Percentiles rank a stretch among this genome's conserved stretches.
Conservation (phyloP, 768 basidiomycete genomes). For the Phaeotremella skinneri region DNA sequence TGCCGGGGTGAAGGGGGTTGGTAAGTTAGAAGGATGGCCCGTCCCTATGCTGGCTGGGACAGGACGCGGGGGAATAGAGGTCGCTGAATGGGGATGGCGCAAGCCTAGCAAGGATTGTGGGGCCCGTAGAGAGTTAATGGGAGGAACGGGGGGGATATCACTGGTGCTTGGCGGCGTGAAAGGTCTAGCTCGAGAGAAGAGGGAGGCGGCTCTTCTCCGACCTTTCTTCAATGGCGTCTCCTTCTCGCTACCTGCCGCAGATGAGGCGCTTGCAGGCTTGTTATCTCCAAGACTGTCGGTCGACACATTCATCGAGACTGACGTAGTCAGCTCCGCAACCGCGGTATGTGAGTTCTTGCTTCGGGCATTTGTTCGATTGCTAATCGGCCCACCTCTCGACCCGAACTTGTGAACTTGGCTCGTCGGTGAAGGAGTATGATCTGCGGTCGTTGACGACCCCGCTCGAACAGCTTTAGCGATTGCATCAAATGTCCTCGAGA, state of each 20-base stretch:
- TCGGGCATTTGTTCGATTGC: conserved; percentile 4
- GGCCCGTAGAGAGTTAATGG: not conserved
- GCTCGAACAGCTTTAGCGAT: conserved; percentile 18
- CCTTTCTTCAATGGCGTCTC: conserved; percentile 15
- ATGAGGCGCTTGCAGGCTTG: not conserved
- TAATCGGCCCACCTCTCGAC: conserved; percentile 9
- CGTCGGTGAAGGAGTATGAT: not conserved
- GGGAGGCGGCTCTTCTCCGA: conserved; percentile 16
- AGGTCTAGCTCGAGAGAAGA: conserved; percentile 26
- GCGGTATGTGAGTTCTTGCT: not conserved
- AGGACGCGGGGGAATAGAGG: too few species aligned
- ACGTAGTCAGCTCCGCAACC: not conserved
- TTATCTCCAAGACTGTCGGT: not conserved
- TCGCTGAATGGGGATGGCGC: not conserved
- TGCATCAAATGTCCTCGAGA: conserved; percentile 12
- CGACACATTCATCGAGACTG: not conserved
- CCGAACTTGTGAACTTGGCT: conserved; percentile 16
- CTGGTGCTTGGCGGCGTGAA: conserved; percentile 31
- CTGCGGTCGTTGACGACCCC: not conserved
- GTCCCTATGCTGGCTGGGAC: too few species aligned
- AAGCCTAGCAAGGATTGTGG: not conserved
- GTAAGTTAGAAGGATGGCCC: not conserved
- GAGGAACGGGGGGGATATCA: conserved; percentile 19
- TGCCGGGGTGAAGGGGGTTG: not conserved
- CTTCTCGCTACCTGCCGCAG: not conserved